Evolutionary conservation across 2,329 filamentous ascomycete species (phyloP).

Genomic region (Seiridium cupressi): DNA sequence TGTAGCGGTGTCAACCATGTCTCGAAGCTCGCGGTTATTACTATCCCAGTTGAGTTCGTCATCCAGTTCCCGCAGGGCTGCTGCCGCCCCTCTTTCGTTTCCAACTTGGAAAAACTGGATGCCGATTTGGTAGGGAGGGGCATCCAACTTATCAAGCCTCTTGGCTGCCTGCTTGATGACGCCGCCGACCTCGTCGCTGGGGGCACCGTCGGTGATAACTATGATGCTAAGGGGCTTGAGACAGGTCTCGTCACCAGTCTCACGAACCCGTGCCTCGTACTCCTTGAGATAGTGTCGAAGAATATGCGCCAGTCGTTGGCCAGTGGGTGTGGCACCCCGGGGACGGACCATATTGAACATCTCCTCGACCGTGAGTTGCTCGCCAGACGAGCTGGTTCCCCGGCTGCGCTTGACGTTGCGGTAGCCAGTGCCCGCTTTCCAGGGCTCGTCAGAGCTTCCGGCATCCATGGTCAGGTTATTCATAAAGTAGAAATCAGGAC

Average conservation of each 20-base stretch:
- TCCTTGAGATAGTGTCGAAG: slow-evolving; percentile 67
- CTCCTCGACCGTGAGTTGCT: slow-evolving; percentile 54
- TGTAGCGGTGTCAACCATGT: slow-evolving; percentile 90
- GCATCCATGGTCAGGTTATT: slow-evolving; percentile 57
- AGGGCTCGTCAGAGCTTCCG: slow-evolving; percentile 26
- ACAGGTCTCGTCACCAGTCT: slow-evolving; percentile 32
- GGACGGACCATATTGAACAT: slow-evolving; percentile 73
- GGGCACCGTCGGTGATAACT: slow-evolving; percentile 84
- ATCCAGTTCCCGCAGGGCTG: slow-evolving; percentile 70
- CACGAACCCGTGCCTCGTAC: slow-evolving; percentile 40
- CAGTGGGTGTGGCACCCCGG: slow-evolving; percentile 69
- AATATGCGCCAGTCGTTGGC: slow-evolving; percentile 67
- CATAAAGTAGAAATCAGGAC: slow-evolving; percentile 89
- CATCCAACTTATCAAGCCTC: slow-evolving; percentile 67
- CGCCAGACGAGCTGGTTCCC: slow-evolving; percentile 10
- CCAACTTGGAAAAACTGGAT: slow-evolving; percentile 97
- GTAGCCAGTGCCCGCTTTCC: slow-evolving; percentile 53
- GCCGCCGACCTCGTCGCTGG: slow-evolving; percentile 75
- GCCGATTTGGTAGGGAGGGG: slow-evolving; percentile 79
- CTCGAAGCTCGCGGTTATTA: slow-evolving; percentile 52
- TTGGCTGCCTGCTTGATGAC: slow-evolving; percentile 66
- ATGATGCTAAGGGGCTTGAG: slow-evolving; percentile 87
- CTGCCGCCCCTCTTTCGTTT: slow-evolving; percentile 61
- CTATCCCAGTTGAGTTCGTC: slow-evolving; percentile 56
- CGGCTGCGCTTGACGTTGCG: slow-evolving; percentile 51